These are phyloP conservation scores for Torulaspora delbrueckii DNA, from an alignment of 805 yeast genomes.

Conservation along the genomic window DNA sequence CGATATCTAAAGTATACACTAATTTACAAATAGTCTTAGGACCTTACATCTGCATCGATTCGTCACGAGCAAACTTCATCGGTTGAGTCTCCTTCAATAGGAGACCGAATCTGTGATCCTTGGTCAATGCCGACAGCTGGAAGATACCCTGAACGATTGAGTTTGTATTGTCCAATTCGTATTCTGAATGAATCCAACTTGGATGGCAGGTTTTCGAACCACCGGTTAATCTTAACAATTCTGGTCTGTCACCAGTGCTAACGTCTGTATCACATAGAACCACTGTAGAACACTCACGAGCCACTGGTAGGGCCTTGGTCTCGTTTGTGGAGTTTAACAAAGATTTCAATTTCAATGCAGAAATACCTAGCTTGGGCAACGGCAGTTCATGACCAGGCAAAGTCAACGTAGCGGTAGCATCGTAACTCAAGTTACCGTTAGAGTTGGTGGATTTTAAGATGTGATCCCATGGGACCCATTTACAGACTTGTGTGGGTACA, in stretches of 20 bases:
- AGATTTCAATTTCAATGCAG: constrained; percentile 62
- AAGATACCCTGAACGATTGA: constrained; percentile 42
- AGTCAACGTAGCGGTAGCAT: constrained; percentile 49
- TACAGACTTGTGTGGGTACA: constrained; percentile 66
- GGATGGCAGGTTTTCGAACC: constrained; percentile 66
- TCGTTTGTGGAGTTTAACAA: constrained; percentile 46
- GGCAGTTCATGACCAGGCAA: constrained; percentile 74
- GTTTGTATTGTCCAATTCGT: constrained; percentile 50
- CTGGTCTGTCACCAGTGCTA: constrained; percentile 41
- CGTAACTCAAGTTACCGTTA: constrained; percentile 62
- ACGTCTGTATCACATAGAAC: constrained; percentile 46
- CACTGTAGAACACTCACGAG: constrained; percentile 77
- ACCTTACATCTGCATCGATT: constrained; percentile 15
- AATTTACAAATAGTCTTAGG: constrained; percentile 4
- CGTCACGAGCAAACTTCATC: constrained; percentile 34
- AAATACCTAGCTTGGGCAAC: constrained; percentile 65
- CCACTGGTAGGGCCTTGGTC: constrained; percentile 52
- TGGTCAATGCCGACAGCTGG: constrained; percentile 53
- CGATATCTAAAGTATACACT: constrained; percentile 3
- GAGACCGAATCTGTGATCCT: constrained; percentile 68
- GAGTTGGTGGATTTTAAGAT: constrained; percentile 61
- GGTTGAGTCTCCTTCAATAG: constrained; percentile 60
- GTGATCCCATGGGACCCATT: constrained; percentile 65
- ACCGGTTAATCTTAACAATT: constrained; percentile 75
- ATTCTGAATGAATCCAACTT: constrained; percentile 82